Base-by-base conservation (phyloP, 2,329 filamentous ascomycete genomes). In the Talaromyces pinophilus region DNA sequence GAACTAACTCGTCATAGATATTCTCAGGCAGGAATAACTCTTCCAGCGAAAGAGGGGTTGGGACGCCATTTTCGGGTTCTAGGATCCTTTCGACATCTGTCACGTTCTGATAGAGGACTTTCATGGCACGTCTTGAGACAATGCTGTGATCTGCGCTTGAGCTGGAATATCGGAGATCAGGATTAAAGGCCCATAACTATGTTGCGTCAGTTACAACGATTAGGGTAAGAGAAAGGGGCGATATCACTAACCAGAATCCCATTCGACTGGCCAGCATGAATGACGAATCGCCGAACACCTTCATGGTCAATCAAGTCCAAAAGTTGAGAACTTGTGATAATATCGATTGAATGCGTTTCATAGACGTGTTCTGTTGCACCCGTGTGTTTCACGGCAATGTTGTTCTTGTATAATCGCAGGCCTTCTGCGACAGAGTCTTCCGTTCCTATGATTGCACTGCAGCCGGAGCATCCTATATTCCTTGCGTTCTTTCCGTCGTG, bases 161-260 rank as follows among this genome's bases (percentile, higher is more conserved):
- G 10, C 80, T 84, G 1, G 86, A 86, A 69, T 87, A 85, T 61
- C 81, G 81, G 48, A 88, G 79, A 66, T 87, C 83, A 0, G 86
- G 85, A 7, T 87, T 86, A 75, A 89, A 88, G 63, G 86, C 79
- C 87, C 86, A 88, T 33, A 88, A 69, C 75, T 85, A 55, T 7
- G 8, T 22, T 8, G 6, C 8, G 28, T 30, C 38, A 38, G n/a
- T 40, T 33, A 57, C 30, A 40, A 40, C 0, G 10, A n/a, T 48
- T 59, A 42, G 25, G 3, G 64, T 50, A 28, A 71, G 66, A 50
- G 65, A 63, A 64, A 2, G 19, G 30, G n/a, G 5, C 5, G 4
- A 17, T n/a, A 33, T 35, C 30, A 68, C 75, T 64, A 74, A 82
- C 80, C 64, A 82, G 59, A 4, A 82, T 67, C 11, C 79, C 79